Base-by-base conservation (phyloP, 1,284 basidiomycete genomes). In the Ceratobasidium sp. region DNA sequence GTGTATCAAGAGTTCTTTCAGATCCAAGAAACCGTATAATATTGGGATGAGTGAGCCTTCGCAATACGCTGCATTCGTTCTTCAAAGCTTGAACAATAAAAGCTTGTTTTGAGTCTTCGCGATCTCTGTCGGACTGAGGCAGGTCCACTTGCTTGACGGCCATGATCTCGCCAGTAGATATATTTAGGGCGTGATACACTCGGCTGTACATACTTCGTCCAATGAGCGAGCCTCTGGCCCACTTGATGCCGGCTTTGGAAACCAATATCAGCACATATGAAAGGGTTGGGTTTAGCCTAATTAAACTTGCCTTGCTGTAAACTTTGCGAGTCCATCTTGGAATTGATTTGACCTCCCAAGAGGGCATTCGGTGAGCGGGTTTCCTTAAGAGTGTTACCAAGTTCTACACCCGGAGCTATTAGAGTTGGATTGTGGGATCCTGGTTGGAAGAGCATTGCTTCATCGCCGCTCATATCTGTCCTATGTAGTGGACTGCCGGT, bases 111-210 rank as follows among this genome's bases (percentile, higher is more conserved):
- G 87, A 85, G 79, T 98, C 96, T 77, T 90, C 91, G 79, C 91
- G 92, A 82, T 99, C 97, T 76, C 91, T 92, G 12, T 90, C 89
- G 0, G 95, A 97, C 60, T 89, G 89, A 0, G 97, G 96, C 72
- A 97, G 86, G 80, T 98, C 97, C 59, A 99, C 97, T 82, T 99
- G 97, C 82, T 99, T 99, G 76, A 99, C 97, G 8, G 97, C 97
- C 77, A 99, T 96, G 93, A 98, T 97, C 81, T 99, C 97, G 71
- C 97, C 96, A 0, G 96, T 98, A 0, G 94, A 97, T 16, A 93
- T 95, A 80, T 98, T 99, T 75, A 99, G 84, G n/a, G 95, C 97
- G 60, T 98, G 88, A 79, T 98, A 99, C 34, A 99, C 97, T 61
- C 93, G 89, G 5, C 97, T 97, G 78, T 96, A 99, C 2, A 95